Conservation (phyloP, 192 early-diverging fungal genomes). For the Entomortierella beljakovae region DNA sequence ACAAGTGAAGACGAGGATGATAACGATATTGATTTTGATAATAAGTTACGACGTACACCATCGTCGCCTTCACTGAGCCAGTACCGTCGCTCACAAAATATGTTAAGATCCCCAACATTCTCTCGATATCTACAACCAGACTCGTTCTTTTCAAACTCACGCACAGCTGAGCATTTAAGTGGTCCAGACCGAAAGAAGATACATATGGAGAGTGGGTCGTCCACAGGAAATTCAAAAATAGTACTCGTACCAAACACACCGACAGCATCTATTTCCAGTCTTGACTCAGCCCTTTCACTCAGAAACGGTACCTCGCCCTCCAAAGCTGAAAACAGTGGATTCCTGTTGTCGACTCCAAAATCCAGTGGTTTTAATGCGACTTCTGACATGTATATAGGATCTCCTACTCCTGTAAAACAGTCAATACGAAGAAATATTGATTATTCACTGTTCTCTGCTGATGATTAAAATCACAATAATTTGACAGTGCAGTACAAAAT, state of each 20-base stretch:
- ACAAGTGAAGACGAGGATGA: constrained; percentile 4
- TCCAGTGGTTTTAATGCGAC: background rate
- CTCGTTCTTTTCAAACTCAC: background rate
- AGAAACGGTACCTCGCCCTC: background rate
- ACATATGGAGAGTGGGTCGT: background rate
- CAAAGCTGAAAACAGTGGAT: background rate
- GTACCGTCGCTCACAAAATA: background rate
- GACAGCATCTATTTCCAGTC: background rate
- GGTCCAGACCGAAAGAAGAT: constrained; percentile 13
- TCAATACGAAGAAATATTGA: background rate
- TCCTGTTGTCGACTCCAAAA: background rate
- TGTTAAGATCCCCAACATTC: background rate
- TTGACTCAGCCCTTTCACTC: background rate
- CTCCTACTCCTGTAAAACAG: background rate
- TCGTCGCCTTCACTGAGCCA: background rate
- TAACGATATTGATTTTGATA: background rate
- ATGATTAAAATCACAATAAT: background rate
- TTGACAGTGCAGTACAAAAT: too few relatives aligned
- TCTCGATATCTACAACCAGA: background rate
- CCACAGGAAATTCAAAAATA: background rate
- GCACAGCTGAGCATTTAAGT: too few relatives aligned
- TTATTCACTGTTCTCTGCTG: background rate
- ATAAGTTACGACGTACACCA: background rate
- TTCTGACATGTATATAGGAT: background rate
- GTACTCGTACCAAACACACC: constrained; percentile 10